These are phyloP conservation scores for Chloranthus sessilifolius DNA, from an alignment of 164 flowering plant genomes.

Conservation along the genomic window DNA sequence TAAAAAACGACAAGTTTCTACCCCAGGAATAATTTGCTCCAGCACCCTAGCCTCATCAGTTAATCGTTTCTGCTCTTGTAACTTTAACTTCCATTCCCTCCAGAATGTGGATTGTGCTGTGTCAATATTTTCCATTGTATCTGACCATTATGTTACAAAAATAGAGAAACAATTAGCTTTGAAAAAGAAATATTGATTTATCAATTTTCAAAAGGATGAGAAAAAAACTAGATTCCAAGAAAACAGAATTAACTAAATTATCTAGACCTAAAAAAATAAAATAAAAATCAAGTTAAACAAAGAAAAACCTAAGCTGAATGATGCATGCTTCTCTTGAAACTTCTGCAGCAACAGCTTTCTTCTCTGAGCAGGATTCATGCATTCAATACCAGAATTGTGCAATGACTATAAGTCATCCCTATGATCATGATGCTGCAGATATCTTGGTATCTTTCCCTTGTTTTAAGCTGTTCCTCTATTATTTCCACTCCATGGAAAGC, in stretches of 20 bases:
- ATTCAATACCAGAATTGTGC: slow-evolving; percentile 55
- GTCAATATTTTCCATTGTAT: slow-evolving; percentile 43
- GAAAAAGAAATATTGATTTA: no score
- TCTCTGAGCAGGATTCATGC: slow-evolving; percentile 52
- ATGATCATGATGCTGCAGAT: slow-evolving; percentile 72
- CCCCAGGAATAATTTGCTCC: slow-evolving; percentile 84
- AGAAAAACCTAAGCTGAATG: slow-evolving; percentile 50
- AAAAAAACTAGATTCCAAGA: no score
- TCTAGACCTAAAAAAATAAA: no score
- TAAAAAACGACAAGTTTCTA: slow-evolving; percentile 70
- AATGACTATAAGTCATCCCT: slow-evolving; percentile 83
- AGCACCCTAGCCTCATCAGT: slow-evolving; percentile 73
- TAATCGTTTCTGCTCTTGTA: slow-evolving; percentile 71
- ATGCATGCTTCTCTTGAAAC: slow-evolving; percentile 59
- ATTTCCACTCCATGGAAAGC: slow-evolving; percentile 81
- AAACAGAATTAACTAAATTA: no score
- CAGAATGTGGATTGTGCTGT: slow-evolving; percentile 76
- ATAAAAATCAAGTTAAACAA: no score
- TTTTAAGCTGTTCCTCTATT: slow-evolving; percentile 73
- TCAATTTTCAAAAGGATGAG: no score
- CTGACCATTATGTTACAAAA: slow-evolving; percentile 28
- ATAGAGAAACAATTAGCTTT: no score
- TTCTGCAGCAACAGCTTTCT: slow-evolving; percentile 57
- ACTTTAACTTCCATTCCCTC: slow-evolving; percentile 88
- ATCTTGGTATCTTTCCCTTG: slow-evolving; percentile 59